phyloP scores from a whole-genome alignment of 139 green algal species.

The Coelastrella sp. region DNA sequence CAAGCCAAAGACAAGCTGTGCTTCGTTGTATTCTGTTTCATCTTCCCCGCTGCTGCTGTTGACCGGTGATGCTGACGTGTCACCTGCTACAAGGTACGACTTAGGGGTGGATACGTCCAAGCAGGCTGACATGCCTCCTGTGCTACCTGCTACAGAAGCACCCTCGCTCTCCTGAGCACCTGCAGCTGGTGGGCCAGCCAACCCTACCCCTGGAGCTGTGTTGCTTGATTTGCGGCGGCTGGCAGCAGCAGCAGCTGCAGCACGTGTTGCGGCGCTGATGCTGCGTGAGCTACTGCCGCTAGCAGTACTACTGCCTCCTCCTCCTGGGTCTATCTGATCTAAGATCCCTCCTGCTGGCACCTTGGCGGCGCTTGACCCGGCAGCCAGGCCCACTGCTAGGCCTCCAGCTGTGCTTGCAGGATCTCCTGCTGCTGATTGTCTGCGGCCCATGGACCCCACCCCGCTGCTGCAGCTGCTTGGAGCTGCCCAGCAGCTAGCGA shows the following conservation, averaged over 20 bases:
- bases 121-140: slow-evolving; percentile 3
- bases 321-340: neutral
- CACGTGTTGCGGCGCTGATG: neutral
- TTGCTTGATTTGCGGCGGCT: neutral
- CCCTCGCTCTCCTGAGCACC: no score
- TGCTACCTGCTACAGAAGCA: neutral
- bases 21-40: slow-evolving; percentile 29
- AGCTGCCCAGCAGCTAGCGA: slow-evolving; percentile 35
- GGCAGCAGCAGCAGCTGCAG: slow-evolving; percentile 24
- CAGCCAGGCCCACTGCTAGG: neutral
- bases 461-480: slow-evolving; percentile 17
- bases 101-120: slow-evolving; percentile 22
- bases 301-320: slow-evolving; percentile 27
- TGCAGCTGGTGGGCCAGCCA: no score
- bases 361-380: neutral
- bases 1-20: slow-evolving; percentile 25
- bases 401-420: neutral
- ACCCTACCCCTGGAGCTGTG: neutral
- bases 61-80: neutral
- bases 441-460: neutral
- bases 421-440: neutral
- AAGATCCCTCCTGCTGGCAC: neutral
- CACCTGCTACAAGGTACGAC: neutral
- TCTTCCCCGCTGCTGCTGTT: slow-evolving; percentile 18
- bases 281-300: slow-evolving; percentile 39